Base-by-base conservation (phyloP, 257 asterid genomes). In the Primulina tabacum region DNA sequence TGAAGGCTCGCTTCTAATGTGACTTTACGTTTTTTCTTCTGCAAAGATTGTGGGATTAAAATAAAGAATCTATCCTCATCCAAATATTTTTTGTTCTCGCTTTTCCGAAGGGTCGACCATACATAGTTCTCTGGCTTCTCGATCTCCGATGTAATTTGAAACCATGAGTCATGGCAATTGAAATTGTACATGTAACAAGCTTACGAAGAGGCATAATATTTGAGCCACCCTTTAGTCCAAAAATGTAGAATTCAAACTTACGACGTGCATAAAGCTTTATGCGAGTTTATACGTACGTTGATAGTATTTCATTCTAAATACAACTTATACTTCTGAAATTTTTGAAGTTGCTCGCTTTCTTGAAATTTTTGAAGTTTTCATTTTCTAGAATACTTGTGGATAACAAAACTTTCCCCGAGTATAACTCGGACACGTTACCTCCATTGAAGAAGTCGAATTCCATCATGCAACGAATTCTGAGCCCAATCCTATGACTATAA, bases 11-110 rank as follows among this genome's bases (percentile, higher is more conserved):
- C n/a, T 33, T 28, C 30, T 28, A 61, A 61, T 18, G n/a, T 30
- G 55, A 55, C 37, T 24, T 26, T 32, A 37, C 38, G 62, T 64
- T 8, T 71, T 65, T 71, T 64, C 59, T 58, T 71, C 55, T 21
- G 52, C 62, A 65, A 65, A 34, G 57, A 60, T 8, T 21, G 60
- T 34, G 60, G 37, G 28, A 50, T 32, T 63, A 50, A 32, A n/a
- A 67, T 28, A 53, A 2, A 53, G 9, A 24, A 69, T 6, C 47
- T 12, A 40, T 11, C 52, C 52, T 40, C 11, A 3, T 37, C 43
- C 43, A 8, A 37, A 37, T 10, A 8, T 37, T 8, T 10, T 10
- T 28, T 28, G 30, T 3, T 28, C 30, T 28, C 30, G 30, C 30
- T 28, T 28, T 28, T 28, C 30, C 30, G 2, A 28, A 28, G 30